Base-by-base conservation (phyloP, 306 rosid genomes). In the Amphicarpaea edgeworthii region DNA sequence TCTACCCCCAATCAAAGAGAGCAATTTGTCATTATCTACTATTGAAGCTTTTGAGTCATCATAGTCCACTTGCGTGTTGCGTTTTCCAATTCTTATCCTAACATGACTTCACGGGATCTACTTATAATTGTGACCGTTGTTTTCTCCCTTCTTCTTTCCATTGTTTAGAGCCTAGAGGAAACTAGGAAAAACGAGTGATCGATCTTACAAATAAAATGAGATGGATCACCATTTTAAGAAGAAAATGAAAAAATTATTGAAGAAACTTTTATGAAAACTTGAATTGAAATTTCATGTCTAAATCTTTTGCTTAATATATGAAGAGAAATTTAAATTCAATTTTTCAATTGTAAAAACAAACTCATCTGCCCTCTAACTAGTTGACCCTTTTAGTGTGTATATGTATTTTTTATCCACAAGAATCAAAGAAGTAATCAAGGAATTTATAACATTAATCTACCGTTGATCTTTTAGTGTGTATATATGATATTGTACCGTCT, bases 1-100 rank as follows among this genome's bases (percentile, higher is more conserved):
- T 55, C 12, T 1, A 5, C 7, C 49, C 81, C 75, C 42, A 69
- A 67, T 77, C n/a, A 67, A 42, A 12, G 17, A 34, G 43, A 28
- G 28, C 21, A 24, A 17, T 19, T 1, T 59, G 70, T 46, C 70
- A 21, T 73, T 45, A 53, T 55, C 32, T 19, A 54, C 63, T 57
- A 5, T 26, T 67, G 58, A 24, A 16, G 5, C 71, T 80, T 73
- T 73, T 67, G 71, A 58, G 76, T 46, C 76, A 59, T 67, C 76
- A 41, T 66, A 46, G 23, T 58, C 76, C 70, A 43, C 75, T 54
- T 67, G 14, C 16, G 19, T 30, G 7, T 65, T 72, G 43, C 28
- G 3, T 24, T 61, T 63, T 42, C 70, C 70, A 20, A 42, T 45
- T 6, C 61, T 50, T 62, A 19, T 64, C 68, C 9, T 17, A n/a